Evolutionary conservation across 768 basidiomycete species (phyloP), one percentile per base, ranked within the genome.

Genomic region (Serpula lacrymans): DNA sequence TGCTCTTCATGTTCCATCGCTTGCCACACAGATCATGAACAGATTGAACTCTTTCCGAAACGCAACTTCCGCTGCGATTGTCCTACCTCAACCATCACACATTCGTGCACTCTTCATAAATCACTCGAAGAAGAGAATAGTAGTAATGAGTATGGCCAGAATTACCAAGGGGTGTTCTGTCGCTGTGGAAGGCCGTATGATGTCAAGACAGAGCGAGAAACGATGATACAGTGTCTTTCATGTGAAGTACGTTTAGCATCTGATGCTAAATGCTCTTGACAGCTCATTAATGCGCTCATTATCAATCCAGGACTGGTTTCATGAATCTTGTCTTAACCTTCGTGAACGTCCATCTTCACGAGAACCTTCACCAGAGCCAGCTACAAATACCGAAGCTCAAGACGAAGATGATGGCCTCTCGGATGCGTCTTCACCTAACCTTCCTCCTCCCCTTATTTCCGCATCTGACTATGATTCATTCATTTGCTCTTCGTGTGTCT

Each of bases 11-110:
- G 89, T 63, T 88, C 86, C 21, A 74, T 91, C 37, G 85, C 88
- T 17, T 93, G 89, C 56, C 89, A 93, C 56, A 85, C 85, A 11
- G 72, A 88, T 57, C 88, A 90, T 59, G 84, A 91, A 52, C 89
- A 92, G 57, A 60, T 91, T 37, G 89, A 92, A 59, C 71, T 92
- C 44, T 91, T 92, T 63, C 88, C 88, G 1, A 92, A 92, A 57
- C 77, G 88, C 49, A 64, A 71, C 43, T 90, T 91, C 54, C 78
- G 83, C 24, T 92, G 89, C 54, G 89, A 92, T 60, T 92, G 89
- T 58, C 87, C 89, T 3, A 91, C 89, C 13, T 42, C 62, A 10
- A 68, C 75, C 4, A 61, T 89, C 16, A 51, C 72, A 1, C 82
- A 83, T 45, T 39, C 68, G 2, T 92, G 89, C 59, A 74, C 77